These are phyloP conservation scores for Diutina catenulata DNA, from an alignment of 1,139 yeast genomes.

Conservation along the genomic window DNA sequence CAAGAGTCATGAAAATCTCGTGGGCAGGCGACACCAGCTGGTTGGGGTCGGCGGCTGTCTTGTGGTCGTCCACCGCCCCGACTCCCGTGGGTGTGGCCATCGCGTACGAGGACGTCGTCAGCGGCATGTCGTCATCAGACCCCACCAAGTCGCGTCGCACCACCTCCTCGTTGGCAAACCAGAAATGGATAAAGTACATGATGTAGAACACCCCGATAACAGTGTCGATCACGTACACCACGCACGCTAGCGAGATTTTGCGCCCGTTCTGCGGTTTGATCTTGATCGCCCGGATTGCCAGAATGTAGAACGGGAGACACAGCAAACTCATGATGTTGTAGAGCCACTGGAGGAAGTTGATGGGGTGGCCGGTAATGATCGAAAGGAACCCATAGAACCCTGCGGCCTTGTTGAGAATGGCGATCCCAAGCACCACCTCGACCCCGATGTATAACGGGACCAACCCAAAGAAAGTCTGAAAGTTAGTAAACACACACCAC, in stretches of 20 bases:
- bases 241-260: slow-evolving; percentile 47
- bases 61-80: background rate
- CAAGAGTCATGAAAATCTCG: slow-evolving; percentile 58
- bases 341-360: slow-evolving; percentile 75
- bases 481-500: slow-evolving; percentile 6
- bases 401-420: slow-evolving; percentile 78
- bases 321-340: slow-evolving; percentile 57
- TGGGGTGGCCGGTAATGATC: slow-evolving; percentile 79
- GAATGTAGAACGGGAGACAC: slow-evolving; percentile 54
- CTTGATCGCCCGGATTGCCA: slow-evolving; percentile 39
- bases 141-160: too few relatives aligned
- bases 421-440: slow-evolving; percentile 67
- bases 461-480: slow-evolving; percentile 42
- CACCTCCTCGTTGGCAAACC: slow-evolving; percentile 48
- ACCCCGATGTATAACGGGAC: slow-evolving; percentile 83
- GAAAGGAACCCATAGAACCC: slow-evolving; percentile 85
- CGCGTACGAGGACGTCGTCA: background rate
- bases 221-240: slow-evolving; percentile 59
- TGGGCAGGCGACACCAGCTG: slow-evolving; percentile 61
- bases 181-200: slow-evolving; percentile 56
- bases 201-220: slow-evolving; percentile 57
- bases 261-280: slow-evolving; percentile 21
- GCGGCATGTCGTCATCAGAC: too few relatives aligned
- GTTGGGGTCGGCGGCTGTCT: too few relatives aligned
- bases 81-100: background rate